Base-by-base conservation (phyloP, 2,329 filamentous ascomycete species). In the Elsinoe arachidis region DNA sequence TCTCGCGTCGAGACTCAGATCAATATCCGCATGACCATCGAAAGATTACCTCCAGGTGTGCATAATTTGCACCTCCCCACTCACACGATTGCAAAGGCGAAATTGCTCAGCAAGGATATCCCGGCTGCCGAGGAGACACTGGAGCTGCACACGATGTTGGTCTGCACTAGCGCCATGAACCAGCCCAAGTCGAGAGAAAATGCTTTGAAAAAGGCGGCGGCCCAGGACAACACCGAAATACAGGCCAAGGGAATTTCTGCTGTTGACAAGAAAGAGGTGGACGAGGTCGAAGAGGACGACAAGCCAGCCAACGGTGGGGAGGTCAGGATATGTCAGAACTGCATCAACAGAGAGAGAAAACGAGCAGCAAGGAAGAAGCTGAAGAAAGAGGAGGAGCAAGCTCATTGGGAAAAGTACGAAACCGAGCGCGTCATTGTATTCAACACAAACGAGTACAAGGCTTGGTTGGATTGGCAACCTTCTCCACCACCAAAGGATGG, bases 1-100 rank as follows among this genome's bases (percentile, higher is more conserved):
- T 96, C 91, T 14, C 85, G 93, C 19, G 93, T 97, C 15, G 93
- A 99, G 74, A 97, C 93, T 0, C 93, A 97, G 69, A 96, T 97
- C 64, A 88, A 88, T 7, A 89, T 96, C 63, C 86, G 86, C 65
- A 79, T 97, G 71, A 87, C 85, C 0, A 73, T 97, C 38, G 85
- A 84, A 58, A 84, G 87, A 17, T 76, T 95, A 47, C 90, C 91
- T 1, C 74, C 79, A 0, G 86, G 87, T 10, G 82, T 91, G 58
- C 88, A 86, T 62, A 89, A 86, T 68, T 75, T 97, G 53, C 90
- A 95, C 66, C 80, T 99, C 14, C 93, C 92, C 3, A 84, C 86
- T 2, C 86, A 96, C 68, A 95, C 90, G 0, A 93, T 99, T 56
- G 93, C 91, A 17, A 97, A 97, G 70, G 88, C 91, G 5, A 97